Conservation (phyloP, 768 basidiomycete species). For the Leccinum truebloodii region DNA sequence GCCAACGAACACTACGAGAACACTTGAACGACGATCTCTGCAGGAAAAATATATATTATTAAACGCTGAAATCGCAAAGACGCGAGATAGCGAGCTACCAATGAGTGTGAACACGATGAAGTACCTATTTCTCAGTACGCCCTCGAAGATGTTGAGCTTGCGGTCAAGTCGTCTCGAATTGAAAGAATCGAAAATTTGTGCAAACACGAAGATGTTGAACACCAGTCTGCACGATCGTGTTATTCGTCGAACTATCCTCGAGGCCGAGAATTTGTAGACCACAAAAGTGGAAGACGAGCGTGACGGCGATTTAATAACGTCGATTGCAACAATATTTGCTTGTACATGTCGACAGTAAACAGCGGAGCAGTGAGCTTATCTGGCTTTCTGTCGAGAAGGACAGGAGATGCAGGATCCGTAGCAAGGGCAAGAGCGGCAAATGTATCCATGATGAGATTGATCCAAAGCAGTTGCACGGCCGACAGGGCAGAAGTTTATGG, state of each 20-base stretch:
- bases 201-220: constrained; percentile 97
- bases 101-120: constrained; percentile 84
- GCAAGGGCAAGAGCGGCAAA: constrained; percentile 98
- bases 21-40: constrained; percentile 87
- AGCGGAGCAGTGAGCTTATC: constrained; percentile 87
- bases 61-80: constrained; percentile 7
- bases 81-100: constrained; percentile 50
- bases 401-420: constrained; percentile 87
- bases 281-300: constrained; percentile 87
- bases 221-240: constrained; percentile 79
- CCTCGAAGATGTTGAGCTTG: constrained; percentile 86
- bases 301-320: constrained; percentile 78
- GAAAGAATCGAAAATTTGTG: constrained; percentile 94
- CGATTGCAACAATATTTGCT: constrained; percentile 91
- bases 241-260: constrained; percentile 33
- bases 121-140: constrained; percentile 75
- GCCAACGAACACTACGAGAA: constrained; percentile 89
- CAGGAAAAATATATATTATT: background rate
- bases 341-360: constrained; percentile 94
- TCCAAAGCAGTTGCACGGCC: constrained; percentile 97
- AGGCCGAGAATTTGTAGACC: constrained; percentile 75
- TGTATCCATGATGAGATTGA: constrained; percentile 98
- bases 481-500: constrained; percentile 82
- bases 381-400: constrained; percentile 84
- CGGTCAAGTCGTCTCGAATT: constrained; percentile 89